Evolutionary conservation across 805 yeast genomes (phyloP).

Genomic region (Cyberlindnera suaveolens): DNA sequence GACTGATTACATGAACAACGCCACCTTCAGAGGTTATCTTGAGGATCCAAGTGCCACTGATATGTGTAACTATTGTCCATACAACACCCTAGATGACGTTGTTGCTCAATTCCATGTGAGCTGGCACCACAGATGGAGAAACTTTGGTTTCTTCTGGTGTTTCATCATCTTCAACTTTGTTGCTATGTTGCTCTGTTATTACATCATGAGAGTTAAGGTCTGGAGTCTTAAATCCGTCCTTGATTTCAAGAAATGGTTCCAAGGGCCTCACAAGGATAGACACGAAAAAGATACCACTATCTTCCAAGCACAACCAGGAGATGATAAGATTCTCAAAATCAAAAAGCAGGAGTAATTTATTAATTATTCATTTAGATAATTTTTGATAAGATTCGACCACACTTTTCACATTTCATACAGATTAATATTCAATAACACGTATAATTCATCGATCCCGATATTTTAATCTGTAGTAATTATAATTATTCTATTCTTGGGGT

Average conservation of each 20-base stretch:
- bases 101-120: neutral
- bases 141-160: slow-evolving; percentile 54
- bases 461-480: no score
- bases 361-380: no score
- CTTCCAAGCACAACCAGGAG: neutral
- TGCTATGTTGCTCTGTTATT: slow-evolving; percentile 1
- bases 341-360: neutral
- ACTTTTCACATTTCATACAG: no score
- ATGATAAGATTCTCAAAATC: neutral
- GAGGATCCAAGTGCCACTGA: slow-evolving; percentile 42
- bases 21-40: slow-evolving; percentile 50
- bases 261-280: neutral
- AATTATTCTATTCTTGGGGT: no score
- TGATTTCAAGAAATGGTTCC: neutral
- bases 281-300: neutral
- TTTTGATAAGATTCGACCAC: no score
- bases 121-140: slow-evolving; percentile 44
- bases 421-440: no score
- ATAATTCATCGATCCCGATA: no score
- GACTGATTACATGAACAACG: slow-evolving; percentile 31
- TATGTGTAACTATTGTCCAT: slow-evolving; percentile 43
- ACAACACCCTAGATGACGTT: slow-evolving; percentile 2
- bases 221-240: neutral
- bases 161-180: slow-evolving; percentile 38
- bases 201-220: slow-evolving; percentile 1